These are phyloP conservation scores for Hericium erinaceus DNA, from an alignment of 768 basidiomycete species.

Conservation along the genomic window DNA sequence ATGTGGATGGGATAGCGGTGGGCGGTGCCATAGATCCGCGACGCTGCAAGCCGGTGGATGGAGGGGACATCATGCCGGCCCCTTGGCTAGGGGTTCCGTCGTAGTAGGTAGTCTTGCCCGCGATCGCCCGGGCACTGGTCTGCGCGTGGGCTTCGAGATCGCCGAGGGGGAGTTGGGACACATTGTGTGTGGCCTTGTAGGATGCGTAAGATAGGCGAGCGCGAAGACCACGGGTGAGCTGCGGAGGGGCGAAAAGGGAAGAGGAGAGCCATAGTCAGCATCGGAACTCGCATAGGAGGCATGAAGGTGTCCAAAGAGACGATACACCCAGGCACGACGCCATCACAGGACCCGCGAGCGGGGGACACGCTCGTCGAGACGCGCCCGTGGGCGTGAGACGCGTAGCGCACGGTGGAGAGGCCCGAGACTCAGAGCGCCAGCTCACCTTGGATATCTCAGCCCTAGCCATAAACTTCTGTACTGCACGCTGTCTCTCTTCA, in stretches of 20 bases:
- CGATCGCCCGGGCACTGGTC: constrained; percentile 14
- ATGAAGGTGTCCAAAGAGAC: neutral
- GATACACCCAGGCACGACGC: neutral
- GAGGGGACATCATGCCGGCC: constrained; percentile 25
- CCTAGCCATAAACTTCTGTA: constrained; percentile 69
- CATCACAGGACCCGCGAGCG: neutral
- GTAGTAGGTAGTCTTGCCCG: constrained; percentile 33
- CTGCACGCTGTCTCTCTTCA: constrained; percentile 56
- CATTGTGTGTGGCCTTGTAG: constrained; percentile 73
- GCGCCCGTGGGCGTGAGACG: constrained; percentile 9
- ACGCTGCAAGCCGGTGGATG: constrained; percentile 9
- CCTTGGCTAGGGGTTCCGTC: constrained; percentile 44
- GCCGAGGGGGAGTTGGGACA: constrained; percentile 53
- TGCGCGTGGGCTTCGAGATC: constrained; percentile 61
- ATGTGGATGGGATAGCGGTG: constrained; percentile 12
- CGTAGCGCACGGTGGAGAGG: constrained; percentile 9
- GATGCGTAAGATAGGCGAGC: constrained; percentile 76
- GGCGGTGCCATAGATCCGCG: constrained; percentile 41
- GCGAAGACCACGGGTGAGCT: constrained; percentile 77
- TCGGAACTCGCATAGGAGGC: neutral
- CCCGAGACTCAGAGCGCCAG: constrained; percentile 21
- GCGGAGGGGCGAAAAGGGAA: constrained; percentile 17
- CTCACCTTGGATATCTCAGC: constrained; percentile 77
- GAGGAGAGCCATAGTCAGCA: constrained; percentile 13
- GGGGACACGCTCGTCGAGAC: constrained; percentile 13